These are phyloP conservation scores for Leptodermis oblonga DNA, from an alignment of 257 asterid genomes.

Conservation along the genomic window DNA sequence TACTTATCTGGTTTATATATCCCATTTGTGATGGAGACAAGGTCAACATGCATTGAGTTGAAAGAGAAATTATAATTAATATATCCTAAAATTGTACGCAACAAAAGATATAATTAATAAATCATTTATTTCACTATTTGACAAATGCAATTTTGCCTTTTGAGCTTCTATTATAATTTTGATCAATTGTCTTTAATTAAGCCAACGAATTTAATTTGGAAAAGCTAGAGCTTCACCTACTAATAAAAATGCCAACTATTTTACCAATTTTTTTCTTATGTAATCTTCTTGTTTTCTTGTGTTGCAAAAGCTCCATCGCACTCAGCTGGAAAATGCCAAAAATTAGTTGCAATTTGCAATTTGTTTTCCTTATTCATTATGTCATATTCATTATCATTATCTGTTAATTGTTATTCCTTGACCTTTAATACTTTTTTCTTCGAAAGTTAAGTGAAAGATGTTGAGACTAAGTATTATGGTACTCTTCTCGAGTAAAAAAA, in stretches of 20 bases:
- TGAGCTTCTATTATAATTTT: too few species aligned
- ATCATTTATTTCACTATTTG: too few species aligned
- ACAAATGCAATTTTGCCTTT: background rate
- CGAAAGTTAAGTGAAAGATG: background rate
- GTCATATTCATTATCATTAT: background rate
- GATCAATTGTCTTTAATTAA: background rate
- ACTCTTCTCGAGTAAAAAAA: background rate
- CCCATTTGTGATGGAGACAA: background rate
- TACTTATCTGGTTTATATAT: background rate
- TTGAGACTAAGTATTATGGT: background rate
- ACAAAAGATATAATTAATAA: background rate
- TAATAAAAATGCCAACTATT: background rate
- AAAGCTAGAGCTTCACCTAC: background rate
- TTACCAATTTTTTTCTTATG: too few species aligned
- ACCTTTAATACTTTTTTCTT: background rate
- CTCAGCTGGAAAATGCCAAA: too few species aligned
- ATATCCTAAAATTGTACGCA: background rate
- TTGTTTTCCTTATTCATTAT: too few species aligned
- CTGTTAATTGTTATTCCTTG: too few species aligned
- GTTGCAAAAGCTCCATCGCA: background rate
- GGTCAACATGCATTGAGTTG: too few species aligned
- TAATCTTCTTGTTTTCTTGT: background rate
- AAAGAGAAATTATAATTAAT: too few species aligned
- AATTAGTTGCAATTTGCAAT: too few species aligned
- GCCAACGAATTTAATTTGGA: background rate